Conservation (phyloP, 164 flowering plant genomes). For the Stephania japonica region DNA sequence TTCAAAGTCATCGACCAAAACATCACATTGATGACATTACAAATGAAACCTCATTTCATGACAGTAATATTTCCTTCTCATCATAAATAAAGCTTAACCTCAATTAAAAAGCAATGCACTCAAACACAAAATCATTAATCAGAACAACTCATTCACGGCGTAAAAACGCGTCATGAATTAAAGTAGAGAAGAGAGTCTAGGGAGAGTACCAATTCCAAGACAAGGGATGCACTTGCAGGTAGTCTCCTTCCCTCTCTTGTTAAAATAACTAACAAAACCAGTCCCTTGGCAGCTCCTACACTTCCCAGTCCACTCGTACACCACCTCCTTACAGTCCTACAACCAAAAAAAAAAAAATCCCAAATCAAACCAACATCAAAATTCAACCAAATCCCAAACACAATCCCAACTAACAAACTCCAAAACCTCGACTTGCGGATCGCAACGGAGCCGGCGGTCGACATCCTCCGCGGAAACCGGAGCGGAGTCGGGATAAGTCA, state of each 20-base stretch:
- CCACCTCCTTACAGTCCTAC: constrained; percentile 85
- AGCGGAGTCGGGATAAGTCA: constrained; percentile 75
- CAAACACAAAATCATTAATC: not conserved
- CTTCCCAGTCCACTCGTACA: constrained; percentile 98
- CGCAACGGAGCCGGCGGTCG: constrained; percentile 60
- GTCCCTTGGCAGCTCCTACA: constrained; percentile 95
- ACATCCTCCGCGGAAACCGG: constrained; percentile 78
- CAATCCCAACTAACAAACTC: not conserved
- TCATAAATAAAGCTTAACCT: not conserved
- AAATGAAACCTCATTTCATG: not conserved
- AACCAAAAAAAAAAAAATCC: constrained; percentile 13
- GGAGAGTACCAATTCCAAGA: constrained; percentile 70
- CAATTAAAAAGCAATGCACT: not conserved
- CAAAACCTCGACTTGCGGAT: constrained; percentile 63
- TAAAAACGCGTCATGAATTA: not conserved
- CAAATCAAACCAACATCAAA: not conserved
- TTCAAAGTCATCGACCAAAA: no score
- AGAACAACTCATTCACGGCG: no score
- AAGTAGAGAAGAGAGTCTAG: not conserved
- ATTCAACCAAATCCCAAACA: constrained; percentile 1
- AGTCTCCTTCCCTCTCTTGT: constrained; percentile 73
- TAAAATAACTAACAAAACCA: constrained; percentile 75
- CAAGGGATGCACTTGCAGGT: constrained; percentile 94
- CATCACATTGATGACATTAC: not conserved
- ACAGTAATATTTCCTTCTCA: no score